Base-by-base conservation (phyloP, 2,329 filamentous ascomycete genomes). In the Fusarium continuum region DNA sequence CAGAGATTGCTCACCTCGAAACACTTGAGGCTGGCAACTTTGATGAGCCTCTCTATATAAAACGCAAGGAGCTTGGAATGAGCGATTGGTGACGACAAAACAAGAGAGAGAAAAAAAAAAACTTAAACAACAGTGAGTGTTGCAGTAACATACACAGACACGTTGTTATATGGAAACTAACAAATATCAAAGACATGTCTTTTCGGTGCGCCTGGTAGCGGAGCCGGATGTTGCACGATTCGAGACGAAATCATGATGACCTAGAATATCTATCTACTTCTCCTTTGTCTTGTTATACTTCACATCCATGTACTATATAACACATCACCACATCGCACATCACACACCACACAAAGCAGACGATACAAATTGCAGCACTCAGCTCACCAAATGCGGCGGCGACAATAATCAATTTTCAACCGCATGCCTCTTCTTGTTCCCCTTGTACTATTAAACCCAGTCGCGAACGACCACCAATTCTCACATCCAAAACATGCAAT, bases 1-100 rank as follows among this genome's bases (percentile, higher is more conserved):
- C 60, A 3, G 59, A 63, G 31, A 44, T 57, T 16, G 62, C 52
- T 25, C 55, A 54, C 20, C 40, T 67, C 10, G 43, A 26, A 5
- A 47, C 53, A 1, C 52, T 70, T 8, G 61, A 70, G 50, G 41
- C 62, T 6, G 63, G 64, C 35, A 54, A 50, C 22, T 65, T 62
- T 26, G 63, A 62, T 13, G 60, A 69, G 28, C 53, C 64, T 29
- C 64, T 67, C 11, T 46, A 55, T 6, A 36, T 46, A n/a, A 55
- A 29, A 39, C 58, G 63, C 16, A 60, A 62, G 9, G 53, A 53
- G 4, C 34, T 65, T 13, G 63, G 63, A 14, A 6, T 65, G 8
- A 65, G 48, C 6, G 63, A 66, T 6, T 66, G 63, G 63, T 66
- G 23, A 60, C 32, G 4, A 14, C 34, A 35, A 6, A 28, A 23